Evolutionary conservation across 345 rosid species (phyloP).

Genomic region (Eucalyptus marginata): DNA sequence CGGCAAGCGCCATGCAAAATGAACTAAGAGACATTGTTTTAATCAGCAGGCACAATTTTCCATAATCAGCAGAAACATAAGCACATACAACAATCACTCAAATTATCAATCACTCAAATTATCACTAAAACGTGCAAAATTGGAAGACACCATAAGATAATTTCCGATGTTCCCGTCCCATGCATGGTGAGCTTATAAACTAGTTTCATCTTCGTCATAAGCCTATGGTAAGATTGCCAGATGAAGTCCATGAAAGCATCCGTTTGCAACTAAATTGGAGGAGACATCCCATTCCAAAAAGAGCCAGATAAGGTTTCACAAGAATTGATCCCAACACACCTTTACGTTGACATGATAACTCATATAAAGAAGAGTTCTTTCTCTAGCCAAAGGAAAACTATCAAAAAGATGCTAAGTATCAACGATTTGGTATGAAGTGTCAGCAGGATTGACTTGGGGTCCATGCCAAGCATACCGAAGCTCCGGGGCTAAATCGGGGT

Average conservation of each 20-base stretch:
- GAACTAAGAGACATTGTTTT: neutral
- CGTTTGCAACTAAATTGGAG: neutral
- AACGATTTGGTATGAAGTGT: neutral
- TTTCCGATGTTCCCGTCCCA: neutral
- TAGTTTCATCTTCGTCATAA: neutral
- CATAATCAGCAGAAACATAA: neutral
- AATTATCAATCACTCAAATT: neutral
- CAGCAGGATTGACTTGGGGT: neutral
- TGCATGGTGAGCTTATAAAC: neutral
- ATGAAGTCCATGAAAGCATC: neutral
- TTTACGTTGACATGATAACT: neutral
- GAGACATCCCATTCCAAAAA: neutral
- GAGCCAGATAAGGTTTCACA: neutral
- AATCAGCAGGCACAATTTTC: too few relatives aligned
- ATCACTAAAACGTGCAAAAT: neutral
- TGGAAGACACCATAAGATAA: neutral
- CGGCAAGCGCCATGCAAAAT: neutral
- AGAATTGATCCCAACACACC: neutral
- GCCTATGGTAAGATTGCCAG: neutral
- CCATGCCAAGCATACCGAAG: neutral
- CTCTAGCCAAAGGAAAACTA: neutral
- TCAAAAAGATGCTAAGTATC: neutral
- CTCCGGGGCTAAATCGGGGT: neutral
- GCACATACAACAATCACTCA: neutral
- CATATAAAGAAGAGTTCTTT: neutral